Percentiles rank a stretch among this genome's conserved stretches.
These are phyloP conservation scores for Cercophora newfieldiana DNA, from an alignment of 495 filamentous ascomycete genomes.

Conservation along the genomic window DNA sequence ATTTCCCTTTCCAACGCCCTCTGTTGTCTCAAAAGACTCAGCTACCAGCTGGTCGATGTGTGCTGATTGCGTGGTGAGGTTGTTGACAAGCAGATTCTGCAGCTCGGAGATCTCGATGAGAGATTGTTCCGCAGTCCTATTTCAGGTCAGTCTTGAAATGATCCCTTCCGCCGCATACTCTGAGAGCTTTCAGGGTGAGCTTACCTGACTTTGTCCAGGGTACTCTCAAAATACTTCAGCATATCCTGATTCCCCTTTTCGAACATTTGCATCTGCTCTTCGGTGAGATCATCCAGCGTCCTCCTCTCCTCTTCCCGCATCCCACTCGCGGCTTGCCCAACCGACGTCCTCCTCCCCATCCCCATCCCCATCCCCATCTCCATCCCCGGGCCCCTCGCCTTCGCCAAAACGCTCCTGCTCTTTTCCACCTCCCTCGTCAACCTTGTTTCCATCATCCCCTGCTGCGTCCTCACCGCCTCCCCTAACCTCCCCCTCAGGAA, in stretches of 20 bases:
- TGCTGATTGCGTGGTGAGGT: conserved; percentile 80
- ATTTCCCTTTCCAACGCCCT: conserved; percentile 88
- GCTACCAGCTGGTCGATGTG: conserved; percentile 86
- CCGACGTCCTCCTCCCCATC: conserved; percentile 9
- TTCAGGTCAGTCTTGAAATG: not conserved
- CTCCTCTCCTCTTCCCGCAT: conserved; percentile 41
- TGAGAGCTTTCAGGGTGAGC: too few species aligned
- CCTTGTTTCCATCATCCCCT: conserved; percentile 87
- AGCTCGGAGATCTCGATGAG: conserved; percentile 91
- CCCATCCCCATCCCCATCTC: conserved; percentile 16
- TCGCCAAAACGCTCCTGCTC: conserved; percentile 83
- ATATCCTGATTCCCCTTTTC: conserved; percentile 90
- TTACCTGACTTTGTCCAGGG: conserved; percentile 87
- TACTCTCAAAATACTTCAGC: conserved; percentile 88
- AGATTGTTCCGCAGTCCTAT: conserved; percentile 84
- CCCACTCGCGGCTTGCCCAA: conserved; percentile 20
- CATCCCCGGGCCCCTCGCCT: conserved; percentile 43
- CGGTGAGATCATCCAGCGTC: conserved; percentile 61
- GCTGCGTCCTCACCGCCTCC: conserved; percentile 72
- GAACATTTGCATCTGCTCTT: conserved; percentile 89
- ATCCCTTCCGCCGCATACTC: not conserved
- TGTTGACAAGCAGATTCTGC: conserved; percentile 81
- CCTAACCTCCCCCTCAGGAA: conserved; percentile 74
- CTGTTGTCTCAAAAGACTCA: conserved; percentile 75
- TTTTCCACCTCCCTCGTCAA: conserved; percentile 82